Evolutionary conservation across 768 basidiomycete genomes (phyloP), one percentile per base, ranked within the genome.

Genomic region (Pleurotus cornucopiae): DNA sequence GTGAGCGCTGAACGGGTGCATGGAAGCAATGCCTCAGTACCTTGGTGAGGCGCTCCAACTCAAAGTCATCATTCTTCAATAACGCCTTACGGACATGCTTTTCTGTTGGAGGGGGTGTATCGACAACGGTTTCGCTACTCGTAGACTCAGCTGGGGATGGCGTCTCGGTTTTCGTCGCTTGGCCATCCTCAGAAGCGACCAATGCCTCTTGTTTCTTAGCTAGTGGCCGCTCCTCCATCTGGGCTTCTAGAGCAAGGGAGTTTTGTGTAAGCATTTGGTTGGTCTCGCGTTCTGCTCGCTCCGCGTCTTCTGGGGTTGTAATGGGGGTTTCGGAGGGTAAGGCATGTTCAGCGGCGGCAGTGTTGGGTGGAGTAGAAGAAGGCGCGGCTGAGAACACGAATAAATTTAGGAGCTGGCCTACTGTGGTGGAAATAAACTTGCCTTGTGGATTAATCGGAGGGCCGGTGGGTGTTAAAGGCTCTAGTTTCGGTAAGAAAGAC

Each of bases 161-260:
- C 25, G 58, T 54, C 11, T 63, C 54, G 68, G 61, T 20, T 58
- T 62, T 23, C 56, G 61, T 6, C 54, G 61, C 60, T 60, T 60
- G 62, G 25, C 62, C 69, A 39, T 66, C 69, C 1, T 64, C 67
- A 53, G 64, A 68, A 37, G 72, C 77, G 58, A 80, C 83, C 23
- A 89, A 73, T 59, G 84, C 83, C 66, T 94, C 90, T 68, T 95
- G 92, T 70, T 86, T 85, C 76, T 89, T 94, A 13, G 91, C 92
- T 54, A 96, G 69, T 6, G 94, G 94, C 37, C 94, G 79, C 60
- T 91, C 86, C 65, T 93, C 89, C 3, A 94, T 78, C 60, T 95
- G 89, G 30, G 87, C 87, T 64, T 94, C 92, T 16, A 94, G 76
- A 6, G 85, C 86, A 49, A 89, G 76, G 5, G 84, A 82, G 57